Evolutionary conservation across 805 yeast genomes (phyloP).

Genomic region (Metschnikowia dekortorum): DNA sequence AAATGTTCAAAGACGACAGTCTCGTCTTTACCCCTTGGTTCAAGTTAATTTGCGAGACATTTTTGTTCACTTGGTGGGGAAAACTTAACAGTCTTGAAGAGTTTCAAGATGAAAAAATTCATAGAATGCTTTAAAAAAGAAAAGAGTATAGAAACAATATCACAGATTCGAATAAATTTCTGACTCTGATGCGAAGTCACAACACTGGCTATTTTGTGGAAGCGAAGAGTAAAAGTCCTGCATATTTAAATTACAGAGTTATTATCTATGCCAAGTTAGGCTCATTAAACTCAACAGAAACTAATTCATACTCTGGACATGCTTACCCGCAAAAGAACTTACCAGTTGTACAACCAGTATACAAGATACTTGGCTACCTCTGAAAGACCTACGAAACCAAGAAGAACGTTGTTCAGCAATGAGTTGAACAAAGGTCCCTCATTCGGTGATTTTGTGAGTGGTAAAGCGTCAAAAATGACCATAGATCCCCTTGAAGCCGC

Average conservation of each 20-base stretch:
- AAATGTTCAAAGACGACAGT: constrained; percentile 67
- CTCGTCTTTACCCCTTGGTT: constrained; percentile 96
- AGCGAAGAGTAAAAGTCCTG: not conserved
- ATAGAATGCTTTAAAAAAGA: constrained; percentile 42
- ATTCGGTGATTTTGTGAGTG: constrained; percentile 84
- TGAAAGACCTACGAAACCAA: constrained; percentile 18
- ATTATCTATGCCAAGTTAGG: not conserved
- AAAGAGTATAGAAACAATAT: not conserved
- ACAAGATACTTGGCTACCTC: constrained; percentile 12
- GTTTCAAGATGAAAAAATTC: constrained; percentile 44
- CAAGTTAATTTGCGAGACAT: constrained; percentile 87
- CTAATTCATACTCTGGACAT: not conserved
- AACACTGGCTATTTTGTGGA: not conserved
- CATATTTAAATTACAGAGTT: not conserved
- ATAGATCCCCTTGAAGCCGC: constrained; percentile 78
- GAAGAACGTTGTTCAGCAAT: constrained; percentile 63
- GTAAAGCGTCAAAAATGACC: constrained; percentile 64
- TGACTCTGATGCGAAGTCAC: not conserved
- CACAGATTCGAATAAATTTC: not conserved
- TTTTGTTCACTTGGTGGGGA: constrained; percentile 93
- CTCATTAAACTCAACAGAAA: not conserved
- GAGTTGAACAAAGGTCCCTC: constrained; percentile 80
- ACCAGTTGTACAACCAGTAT: not conserved
- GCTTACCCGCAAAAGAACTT: not conserved
- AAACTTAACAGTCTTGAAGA: constrained; percentile 54